A percentile compares a stretch with the other conserved stretches of the same genome.
phyloP scores from a whole-genome alignment of 192 early-diverging fungal species.

The Pilobolus umbonatus region DNA sequence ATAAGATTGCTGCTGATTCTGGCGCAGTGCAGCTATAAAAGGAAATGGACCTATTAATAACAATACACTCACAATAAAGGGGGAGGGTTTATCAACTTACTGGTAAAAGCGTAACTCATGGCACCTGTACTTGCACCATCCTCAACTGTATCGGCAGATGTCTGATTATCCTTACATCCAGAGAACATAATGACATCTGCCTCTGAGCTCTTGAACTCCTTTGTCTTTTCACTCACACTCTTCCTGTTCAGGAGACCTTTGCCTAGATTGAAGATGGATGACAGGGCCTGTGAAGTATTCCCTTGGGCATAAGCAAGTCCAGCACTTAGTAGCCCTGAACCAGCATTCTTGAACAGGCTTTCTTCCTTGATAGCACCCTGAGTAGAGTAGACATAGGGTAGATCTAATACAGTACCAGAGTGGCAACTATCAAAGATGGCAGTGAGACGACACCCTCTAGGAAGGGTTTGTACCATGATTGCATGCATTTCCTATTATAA shows the following conservation, averaged over 20 bases:
- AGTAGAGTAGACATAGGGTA: constrained; percentile 76
- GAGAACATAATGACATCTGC: constrained; percentile 79
- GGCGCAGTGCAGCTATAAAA: constrained; percentile 36
- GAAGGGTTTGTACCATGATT: constrained; percentile 67
- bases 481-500: constrained; percentile 52
- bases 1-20: constrained; percentile 59
- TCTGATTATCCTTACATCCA: constrained; percentile 78
- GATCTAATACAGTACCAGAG: constrained; percentile 74
- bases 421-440: constrained; percentile 85
- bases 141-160: constrained; percentile 70
- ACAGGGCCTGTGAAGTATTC: constrained; percentile 37
- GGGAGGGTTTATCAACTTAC: constrained; percentile 23
- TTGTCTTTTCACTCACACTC: constrained; percentile 16
- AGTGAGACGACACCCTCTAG: constrained; percentile 62
- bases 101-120: constrained; percentile 70
- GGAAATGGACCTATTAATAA: neutral
- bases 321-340: constrained; percentile 37
- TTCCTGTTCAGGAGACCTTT: constrained; percentile 40
- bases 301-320: constrained; percentile 47
- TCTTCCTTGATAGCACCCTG: constrained; percentile 51
- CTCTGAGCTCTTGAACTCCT: constrained; percentile 36
- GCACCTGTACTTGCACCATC: constrained; percentile 59
- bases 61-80: neutral
- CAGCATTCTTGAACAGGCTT: constrained; percentile 41
- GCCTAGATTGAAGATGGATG: constrained; percentile 39